These are phyloP conservation scores for Helenozyma baotianmanensis DNA, from an alignment of 805 yeast genomes.

Conservation along the genomic window DNA sequence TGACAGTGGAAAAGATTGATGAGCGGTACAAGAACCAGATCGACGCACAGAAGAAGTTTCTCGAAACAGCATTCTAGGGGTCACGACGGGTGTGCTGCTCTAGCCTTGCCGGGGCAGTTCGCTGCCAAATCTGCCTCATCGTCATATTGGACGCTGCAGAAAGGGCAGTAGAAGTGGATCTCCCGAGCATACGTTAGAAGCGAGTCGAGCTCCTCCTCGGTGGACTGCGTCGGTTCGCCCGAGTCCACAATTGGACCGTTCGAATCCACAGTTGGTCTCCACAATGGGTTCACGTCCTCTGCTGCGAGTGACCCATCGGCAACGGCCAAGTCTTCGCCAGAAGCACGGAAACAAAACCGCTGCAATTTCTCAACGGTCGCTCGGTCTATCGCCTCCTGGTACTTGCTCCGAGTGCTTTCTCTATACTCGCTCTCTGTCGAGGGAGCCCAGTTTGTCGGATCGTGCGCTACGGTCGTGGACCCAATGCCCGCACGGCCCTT, in stretches of 20 bases:
- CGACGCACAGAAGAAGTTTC: conserved; percentile 2
- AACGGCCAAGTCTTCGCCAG: conserved; percentile 31
- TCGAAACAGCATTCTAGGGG: conserved; percentile 8
- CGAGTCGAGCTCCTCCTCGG: conserved; percentile 1
- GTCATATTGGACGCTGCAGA: conserved; percentile 10
- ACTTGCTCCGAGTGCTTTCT: conserved; percentile 1
- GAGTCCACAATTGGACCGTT: too few relatives aligned
- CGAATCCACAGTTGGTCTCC: too few relatives aligned
- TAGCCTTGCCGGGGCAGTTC: conserved; percentile 13
- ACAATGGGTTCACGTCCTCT: conserved; percentile 29
- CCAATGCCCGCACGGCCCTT: conserved; percentile 21
- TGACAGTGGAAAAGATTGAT: conserved; percentile 16
- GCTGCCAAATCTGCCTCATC: conserved; percentile 5
- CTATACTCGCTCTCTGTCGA: conserved; percentile 4
- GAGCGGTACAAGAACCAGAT: conserved; percentile 7
- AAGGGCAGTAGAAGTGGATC: conserved; percentile 11
- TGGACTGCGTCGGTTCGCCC: neutral
- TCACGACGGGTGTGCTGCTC: conserved; percentile 1
- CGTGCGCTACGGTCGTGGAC: conserved; percentile 4
- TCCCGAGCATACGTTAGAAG: conserved; percentile 7
- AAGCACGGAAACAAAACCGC: conserved; percentile 37
- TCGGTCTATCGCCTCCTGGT: conserved; percentile 1
- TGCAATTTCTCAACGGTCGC: conserved; percentile 27
- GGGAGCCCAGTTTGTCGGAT: neutral
- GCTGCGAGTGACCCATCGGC: conserved; percentile 24